Percentiles rank a stretch among this genome's conserved stretches.
phyloP scores from a whole-genome alignment of 805 yeast species.

The Wickerhamomyces tratensis region DNA sequence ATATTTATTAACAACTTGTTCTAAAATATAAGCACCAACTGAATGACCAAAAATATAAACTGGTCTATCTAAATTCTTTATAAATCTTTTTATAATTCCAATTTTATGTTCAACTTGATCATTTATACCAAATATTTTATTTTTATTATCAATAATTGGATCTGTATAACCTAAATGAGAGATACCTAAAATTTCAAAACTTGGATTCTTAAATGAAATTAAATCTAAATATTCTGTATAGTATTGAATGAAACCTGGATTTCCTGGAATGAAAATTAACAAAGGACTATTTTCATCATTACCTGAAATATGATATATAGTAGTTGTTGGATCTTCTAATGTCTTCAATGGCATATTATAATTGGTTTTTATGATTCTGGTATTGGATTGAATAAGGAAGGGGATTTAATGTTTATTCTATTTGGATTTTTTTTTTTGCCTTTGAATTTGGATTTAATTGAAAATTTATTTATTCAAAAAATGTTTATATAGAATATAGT shows the following conservation, averaged over 20 bases:
- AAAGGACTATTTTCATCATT: slow-evolving; percentile 20
- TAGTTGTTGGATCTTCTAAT: not conserved
- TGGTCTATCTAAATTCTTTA: slow-evolving; percentile 19
- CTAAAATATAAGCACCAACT: slow-evolving; percentile 57
- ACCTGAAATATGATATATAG: not conserved
- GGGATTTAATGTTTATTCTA: too few relatives aligned
- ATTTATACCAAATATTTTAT: slow-evolving; percentile 29
- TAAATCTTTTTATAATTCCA: slow-evolving; percentile 31
- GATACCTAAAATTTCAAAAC: slow-evolving; percentile 44
- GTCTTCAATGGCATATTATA: not conserved
- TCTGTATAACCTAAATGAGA: slow-evolving; percentile 54
- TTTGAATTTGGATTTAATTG: too few relatives aligned
- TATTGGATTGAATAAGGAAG: too few relatives aligned
- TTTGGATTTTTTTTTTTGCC: too few relatives aligned
- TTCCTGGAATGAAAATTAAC: slow-evolving; percentile 61
- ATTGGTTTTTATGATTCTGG: too few relatives aligned
- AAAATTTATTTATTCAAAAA: too few relatives aligned
- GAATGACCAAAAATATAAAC: slow-evolving; percentile 58
- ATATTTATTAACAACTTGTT: slow-evolving; percentile 32
- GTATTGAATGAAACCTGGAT: slow-evolving; percentile 65
- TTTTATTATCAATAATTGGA: slow-evolving; percentile 8
- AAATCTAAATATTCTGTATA: slow-evolving; percentile 43
- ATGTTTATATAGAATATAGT: too few relatives aligned
- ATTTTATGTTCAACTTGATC: slow-evolving; percentile 53
- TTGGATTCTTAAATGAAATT: slow-evolving; percentile 31